A percentile compares a stretch with the other conserved stretches of the same genome.
These are phyloP conservation scores for Akanthomyces lecanii DNA, from an alignment of 2,329 filamentous ascomycete species.

Conservation along the genomic window DNA sequence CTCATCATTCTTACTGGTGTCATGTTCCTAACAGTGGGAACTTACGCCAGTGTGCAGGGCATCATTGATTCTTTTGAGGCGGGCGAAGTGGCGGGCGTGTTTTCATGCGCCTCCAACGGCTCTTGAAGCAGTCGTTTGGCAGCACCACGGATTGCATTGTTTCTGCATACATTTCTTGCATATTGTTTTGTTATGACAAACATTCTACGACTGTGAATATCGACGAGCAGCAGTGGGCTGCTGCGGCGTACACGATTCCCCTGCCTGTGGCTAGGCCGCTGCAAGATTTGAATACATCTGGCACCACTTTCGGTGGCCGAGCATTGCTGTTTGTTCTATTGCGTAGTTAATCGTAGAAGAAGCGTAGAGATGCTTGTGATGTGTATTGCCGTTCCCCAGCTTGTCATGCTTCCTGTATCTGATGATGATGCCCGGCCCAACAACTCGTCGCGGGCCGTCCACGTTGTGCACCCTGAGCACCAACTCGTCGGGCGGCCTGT, in stretches of 20 bases:
- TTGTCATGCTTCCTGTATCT: not conserved
- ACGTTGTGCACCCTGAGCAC: not conserved
- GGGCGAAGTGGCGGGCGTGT: constrained; percentile 64
- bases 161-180: constrained; percentile 1
- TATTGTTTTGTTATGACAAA: not conserved
- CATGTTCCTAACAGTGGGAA: constrained; percentile 78
- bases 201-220: not conserved
- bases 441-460: not conserved
- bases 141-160: not conserved
- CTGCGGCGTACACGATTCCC: constrained; percentile 11
- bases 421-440: not conserved
- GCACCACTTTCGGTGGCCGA: constrained; percentile 1
- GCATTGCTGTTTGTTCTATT: not conserved
- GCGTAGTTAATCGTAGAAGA: not conserved
- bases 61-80: constrained; percentile 69
- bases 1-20: constrained; percentile 69
- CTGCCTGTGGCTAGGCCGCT: not conserved
- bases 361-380: not conserved
- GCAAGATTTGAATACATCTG: constrained; percentile 4
- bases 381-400: not conserved
- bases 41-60: constrained; percentile 71
- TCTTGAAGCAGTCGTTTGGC: constrained; percentile 36
- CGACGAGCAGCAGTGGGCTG: constrained; percentile 13
- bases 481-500: not conserved
- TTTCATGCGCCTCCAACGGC: constrained; percentile 68